These are phyloP conservation scores for Aspergillus fischeri DNA, from an alignment of 2,329 filamentous ascomycete species.

Conservation along the genomic window DNA sequence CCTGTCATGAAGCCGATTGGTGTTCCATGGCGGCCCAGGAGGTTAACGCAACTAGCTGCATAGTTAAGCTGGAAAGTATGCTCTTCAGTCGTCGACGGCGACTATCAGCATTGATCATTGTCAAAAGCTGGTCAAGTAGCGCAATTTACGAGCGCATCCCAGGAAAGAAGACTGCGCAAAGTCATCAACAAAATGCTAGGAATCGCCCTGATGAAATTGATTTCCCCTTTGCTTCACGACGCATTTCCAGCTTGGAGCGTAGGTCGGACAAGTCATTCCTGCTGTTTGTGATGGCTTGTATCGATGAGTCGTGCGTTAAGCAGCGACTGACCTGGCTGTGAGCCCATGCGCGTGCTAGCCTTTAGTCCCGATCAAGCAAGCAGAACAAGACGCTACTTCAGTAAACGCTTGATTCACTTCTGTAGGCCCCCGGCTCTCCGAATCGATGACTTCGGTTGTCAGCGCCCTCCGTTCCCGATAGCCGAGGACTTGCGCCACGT, in stretches of 20 bases:
- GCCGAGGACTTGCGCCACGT: background rate
- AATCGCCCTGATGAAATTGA: conserved; percentile 7
- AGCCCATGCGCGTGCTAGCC: background rate
- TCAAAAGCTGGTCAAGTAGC: too few relatives aligned
- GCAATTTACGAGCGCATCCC: too few relatives aligned
- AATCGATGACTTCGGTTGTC: background rate
- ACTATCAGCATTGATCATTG: too few relatives aligned
- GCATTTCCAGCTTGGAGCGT: background rate
- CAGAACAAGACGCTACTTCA: background rate
- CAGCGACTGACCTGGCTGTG: background rate
- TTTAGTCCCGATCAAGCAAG: background rate
- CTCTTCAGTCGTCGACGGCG: too few relatives aligned
- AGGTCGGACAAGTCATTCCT: background rate
- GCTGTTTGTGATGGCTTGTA: background rate
- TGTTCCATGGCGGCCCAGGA: too few relatives aligned
- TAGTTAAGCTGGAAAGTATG: too few relatives aligned
- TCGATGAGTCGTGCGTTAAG: background rate
- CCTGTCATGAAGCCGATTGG: too few relatives aligned
- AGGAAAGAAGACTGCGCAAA: conserved; percentile 7
- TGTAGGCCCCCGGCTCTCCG: background rate
- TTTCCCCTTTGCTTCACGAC: background rate
- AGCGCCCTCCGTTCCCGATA: background rate
- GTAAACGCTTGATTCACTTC: conserved; percentile 4
- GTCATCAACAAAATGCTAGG: conserved; percentile 5
- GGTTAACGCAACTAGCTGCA: too few relatives aligned